These are phyloP conservation scores for Tripterygium wilfordii DNA, from an alignment of 177 flowering plant species.

Conservation along the genomic window DNA sequence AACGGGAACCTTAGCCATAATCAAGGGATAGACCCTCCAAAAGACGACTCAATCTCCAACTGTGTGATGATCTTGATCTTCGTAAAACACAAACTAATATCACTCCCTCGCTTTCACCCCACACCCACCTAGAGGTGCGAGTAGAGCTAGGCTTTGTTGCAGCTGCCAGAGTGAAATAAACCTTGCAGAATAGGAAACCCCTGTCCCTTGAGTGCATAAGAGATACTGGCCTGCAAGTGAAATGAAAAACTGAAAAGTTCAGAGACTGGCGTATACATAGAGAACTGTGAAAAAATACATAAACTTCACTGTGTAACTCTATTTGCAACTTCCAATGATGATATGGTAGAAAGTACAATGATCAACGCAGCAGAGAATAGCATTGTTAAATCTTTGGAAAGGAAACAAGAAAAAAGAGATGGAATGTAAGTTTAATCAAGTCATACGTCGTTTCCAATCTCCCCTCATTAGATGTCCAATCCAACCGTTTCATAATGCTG, in stretches of 20 bases:
- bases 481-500: no score
- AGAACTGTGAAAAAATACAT: no score
- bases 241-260: not conserved
- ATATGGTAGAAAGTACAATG: no score
- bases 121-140: conserved; percentile 93
- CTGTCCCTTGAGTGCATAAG: conserved; percentile 29
- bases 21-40: conserved; percentile 75
- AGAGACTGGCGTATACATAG: no score
- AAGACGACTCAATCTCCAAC: conserved; percentile 90
- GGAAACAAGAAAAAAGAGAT: no score
- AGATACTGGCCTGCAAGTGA: conserved; percentile 30
- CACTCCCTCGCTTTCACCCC: conserved; percentile 54
- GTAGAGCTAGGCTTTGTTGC: conserved; percentile 44
- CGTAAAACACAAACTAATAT: conserved; percentile 49
- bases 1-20: conserved; percentile 67
- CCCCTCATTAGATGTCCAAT: no score
- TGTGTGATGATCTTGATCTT: conserved; percentile 73
- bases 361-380: no score
- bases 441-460: no score
- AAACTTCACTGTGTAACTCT: no score
- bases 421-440: no score
- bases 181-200: conserved; percentile 32
- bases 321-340: no score
- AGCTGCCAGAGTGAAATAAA: conserved; percentile 94
- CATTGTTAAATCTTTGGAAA: no score